Base-by-base conservation (phyloP, 306 rosid genomes). In the Pueraria montana region DNA sequence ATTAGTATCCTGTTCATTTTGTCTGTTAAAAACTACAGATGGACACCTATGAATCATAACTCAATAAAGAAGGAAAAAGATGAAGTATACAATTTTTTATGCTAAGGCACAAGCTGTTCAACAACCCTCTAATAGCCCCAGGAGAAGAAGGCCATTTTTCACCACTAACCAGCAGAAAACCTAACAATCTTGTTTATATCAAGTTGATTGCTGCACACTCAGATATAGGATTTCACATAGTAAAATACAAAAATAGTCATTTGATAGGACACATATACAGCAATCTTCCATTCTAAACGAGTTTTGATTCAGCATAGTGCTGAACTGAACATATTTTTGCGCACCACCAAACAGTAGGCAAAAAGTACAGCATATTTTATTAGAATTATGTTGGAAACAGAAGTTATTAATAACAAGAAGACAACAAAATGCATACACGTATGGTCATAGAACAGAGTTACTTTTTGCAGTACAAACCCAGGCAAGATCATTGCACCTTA, bases 361-460 rank as follows among this genome's bases (percentile, higher is more conserved):
- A 83, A 3, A 77, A 34, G 38, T 24, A 43, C 34, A 34, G 53
- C 71, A 76, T 67, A 43, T 43, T 46, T 42, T 27, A 36, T 53
- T 45, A 82, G 81, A 75, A 64, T 55, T 55, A 21, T 32, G 42
- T 18, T 30, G 13, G 18, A 76, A 76, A 76, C n/a, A 34, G 16
- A 21, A 82, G 49, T 63, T 38, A 40, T 18, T 62, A n/a, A n/a
- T 72, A 46, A 72, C 11, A 34, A 27, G 34, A 72, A 36, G 18
- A 48, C 5, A 65, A 17, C 64, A 2, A 40, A 52, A 55, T 66
- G 72, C n/a, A 16, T 30, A 27, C 24, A 53, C 2, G 14, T 43
- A 11, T 2, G 14, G 43, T 6, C 8, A 13, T 13, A 76, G 61
- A 65, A 67, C 16, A 76, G 30, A 12, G 21, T 18, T 17, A 55